A percentile compares a stretch with the other conserved stretches of the same genome.
phyloP scores from a whole-genome alignment of 2,329 filamentous ascomycete genomes.

The Xylaria sp. region DNA sequence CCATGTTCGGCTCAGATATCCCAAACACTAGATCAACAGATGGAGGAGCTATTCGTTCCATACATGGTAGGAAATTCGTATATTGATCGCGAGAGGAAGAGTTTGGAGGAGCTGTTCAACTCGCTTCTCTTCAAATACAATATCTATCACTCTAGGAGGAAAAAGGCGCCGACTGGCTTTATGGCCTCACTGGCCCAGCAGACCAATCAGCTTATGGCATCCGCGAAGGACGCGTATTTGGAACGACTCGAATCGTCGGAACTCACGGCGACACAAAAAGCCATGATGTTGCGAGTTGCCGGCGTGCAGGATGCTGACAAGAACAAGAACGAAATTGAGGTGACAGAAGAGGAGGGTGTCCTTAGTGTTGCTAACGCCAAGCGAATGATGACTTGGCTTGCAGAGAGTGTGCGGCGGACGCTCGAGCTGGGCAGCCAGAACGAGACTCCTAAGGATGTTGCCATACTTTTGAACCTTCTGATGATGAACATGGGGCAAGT shows the following conservation, averaged over 20 bases:
- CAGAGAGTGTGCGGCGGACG: constrained; percentile 88
- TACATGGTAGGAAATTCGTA: constrained; percentile 71
- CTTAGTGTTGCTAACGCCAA: constrained; percentile 88
- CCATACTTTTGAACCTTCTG: constrained; percentile 79
- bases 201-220: constrained; percentile 83
- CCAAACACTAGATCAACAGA: constrained; percentile 70
- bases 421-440: constrained; percentile 85
- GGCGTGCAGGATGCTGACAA: constrained; percentile 76
- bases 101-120: constrained; percentile 80
- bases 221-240: constrained; percentile 88
- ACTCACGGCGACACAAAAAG: constrained; percentile 83
- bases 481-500: constrained; percentile 87
- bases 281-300: constrained; percentile 86
- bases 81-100: constrained; percentile 70
- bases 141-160: constrained; percentile 86
- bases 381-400: constrained; percentile 96
- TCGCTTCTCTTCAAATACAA: constrained; percentile 96
- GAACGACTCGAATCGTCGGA: constrained; percentile 88
- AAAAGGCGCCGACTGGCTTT: constrained; percentile 88
- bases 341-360: constrained; percentile 85
- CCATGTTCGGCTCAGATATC: constrained; percentile 85
- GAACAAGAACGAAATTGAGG: constrained; percentile 84
- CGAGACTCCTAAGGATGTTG: constrained; percentile 94
- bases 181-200: constrained; percentile 91
- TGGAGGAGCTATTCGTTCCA: constrained; percentile 77